Evolutionary conservation across 495 filamentous ascomycete species (phyloP), one percentile per base, ranked within the genome.

Genomic region (Lasiosphaeria miniovina): DNA sequence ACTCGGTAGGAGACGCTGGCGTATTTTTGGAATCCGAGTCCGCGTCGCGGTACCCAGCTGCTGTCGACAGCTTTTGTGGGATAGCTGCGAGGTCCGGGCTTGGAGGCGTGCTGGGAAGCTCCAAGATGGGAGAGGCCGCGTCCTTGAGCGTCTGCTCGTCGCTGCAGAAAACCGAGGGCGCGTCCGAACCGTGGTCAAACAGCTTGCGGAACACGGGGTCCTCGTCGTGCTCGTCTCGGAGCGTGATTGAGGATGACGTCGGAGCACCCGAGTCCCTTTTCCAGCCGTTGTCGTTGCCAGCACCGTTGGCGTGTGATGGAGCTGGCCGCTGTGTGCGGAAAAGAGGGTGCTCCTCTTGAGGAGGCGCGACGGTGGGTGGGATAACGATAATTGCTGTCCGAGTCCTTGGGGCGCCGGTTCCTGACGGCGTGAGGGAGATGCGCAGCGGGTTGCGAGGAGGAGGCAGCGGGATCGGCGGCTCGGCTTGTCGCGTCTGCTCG

Each of bases 241-340:
- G 74, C 51, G 77, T 81, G 54, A 72, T 75, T 10, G 77, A 74
- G 12, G 78, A 80, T 32, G 77, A 72, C 7, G 79, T 79, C 4
- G 81, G 71, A 48, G 80, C 78, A n/a, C 75, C 80, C 32, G 84
- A 86, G 66, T 86, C 81, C 57, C 84, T 66, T 61, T 79, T 79
- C 57, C 55, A 67, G 52, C 67, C 64, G 48, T 24, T 24, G 24
- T 24, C 24, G 24, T 24, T 24, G 24, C 24, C 24, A 2, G 24
- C 24, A 2, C 24, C 24, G 24, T 68, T 67, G 49, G 61, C 56
- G 43, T 58, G 57, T 36, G 63, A 64, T 50, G 51, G 66, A 34
- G 64, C 63, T n/a, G 33, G 67, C 53, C 46, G 69, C 57, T 72
- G 75, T 35, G 63, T 71, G 49, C 78, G 74, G 31, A 81, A 73